Evolutionary conservation across 2,329 filamentous ascomycete species (phyloP).

Genomic region (Colletotrichum brevisporum): DNA sequence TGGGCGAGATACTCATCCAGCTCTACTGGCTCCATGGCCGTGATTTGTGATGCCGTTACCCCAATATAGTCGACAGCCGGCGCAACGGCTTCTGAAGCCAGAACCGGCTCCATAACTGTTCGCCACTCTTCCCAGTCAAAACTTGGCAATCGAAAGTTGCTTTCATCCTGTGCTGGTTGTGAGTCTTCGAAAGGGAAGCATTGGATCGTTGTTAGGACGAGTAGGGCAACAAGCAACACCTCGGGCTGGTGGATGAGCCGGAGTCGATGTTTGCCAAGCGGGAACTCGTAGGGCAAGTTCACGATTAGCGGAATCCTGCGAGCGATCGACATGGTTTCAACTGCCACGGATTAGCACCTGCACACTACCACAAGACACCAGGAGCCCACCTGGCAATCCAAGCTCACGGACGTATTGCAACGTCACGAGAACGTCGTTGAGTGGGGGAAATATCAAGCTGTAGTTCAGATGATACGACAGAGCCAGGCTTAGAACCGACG

Average conservation of each 20-base stretch:
- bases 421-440: slow-evolving; percentile 79
- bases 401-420: slow-evolving; percentile 80
- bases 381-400: slow-evolving; percentile 76
- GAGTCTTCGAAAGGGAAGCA: slow-evolving; percentile 80
- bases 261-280: slow-evolving; percentile 59
- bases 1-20: slow-evolving; percentile 76
- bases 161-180: slow-evolving; percentile 64
- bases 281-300: slow-evolving; percentile 70
- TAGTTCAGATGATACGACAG: slow-evolving; percentile 77
- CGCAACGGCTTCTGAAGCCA: slow-evolving; percentile 45
- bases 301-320: slow-evolving; percentile 68
- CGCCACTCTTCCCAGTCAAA: slow-evolving; percentile 84
- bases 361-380: background rate
- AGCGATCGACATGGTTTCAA: slow-evolving; percentile 58
- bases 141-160: slow-evolving; percentile 52
- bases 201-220: slow-evolving; percentile 84
- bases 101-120: slow-evolving; percentile 55
- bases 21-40: slow-evolving; percentile 71
- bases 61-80: slow-evolving; percentile 59
- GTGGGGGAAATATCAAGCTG: slow-evolving; percentile 77
- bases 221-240: slow-evolving; percentile 76
- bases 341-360: slow-evolving; percentile 28
- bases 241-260: slow-evolving; percentile 78
- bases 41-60: slow-evolving; percentile 74
- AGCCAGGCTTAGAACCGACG: slow-evolving; percentile 72